phyloP scores from a whole-genome alignment of 208 protist genomes.

The Crithidia acanthocephali region DNA sequence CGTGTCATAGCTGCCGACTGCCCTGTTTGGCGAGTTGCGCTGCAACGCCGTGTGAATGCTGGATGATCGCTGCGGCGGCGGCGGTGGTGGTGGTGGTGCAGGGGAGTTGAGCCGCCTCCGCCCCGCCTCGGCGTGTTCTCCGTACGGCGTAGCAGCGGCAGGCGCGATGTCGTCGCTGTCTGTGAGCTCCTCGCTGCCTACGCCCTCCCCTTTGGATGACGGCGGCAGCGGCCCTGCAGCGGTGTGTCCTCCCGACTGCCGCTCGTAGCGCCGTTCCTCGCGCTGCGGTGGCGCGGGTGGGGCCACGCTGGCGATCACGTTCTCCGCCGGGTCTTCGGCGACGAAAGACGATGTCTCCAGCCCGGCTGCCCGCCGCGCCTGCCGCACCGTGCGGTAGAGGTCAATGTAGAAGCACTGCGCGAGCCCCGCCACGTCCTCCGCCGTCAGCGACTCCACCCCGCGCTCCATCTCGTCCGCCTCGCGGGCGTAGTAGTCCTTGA shows the following conservation, averaged over 20 bases:
- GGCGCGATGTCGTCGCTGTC: not conserved
- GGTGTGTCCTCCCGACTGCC: not conserved
- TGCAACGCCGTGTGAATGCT: not conserved
- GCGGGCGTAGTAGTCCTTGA: conserved; percentile 77
- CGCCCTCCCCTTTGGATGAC: not conserved
- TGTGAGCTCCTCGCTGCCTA: not conserved
- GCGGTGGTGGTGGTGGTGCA: not conserved
- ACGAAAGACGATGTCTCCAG: conserved; percentile 57
- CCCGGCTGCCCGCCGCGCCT: conserved; percentile 36
- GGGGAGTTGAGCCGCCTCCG: not conserved
- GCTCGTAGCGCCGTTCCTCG: conserved; percentile 17
- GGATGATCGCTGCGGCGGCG: not conserved
- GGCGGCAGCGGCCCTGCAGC: not conserved
- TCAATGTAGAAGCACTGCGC: conserved; percentile 84
- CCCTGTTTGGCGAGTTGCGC: not conserved
- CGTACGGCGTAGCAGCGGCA: not conserved
- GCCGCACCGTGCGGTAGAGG: conserved; percentile 61
- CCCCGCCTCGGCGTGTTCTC: not conserved
- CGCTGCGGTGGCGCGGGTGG: conserved; percentile 11
- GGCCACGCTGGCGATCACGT: conserved; percentile 23
- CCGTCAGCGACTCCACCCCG: conserved; percentile 72
- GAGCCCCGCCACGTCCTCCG: conserved; percentile 68
- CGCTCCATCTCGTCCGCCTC: conserved; percentile 47
- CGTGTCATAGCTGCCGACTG: not conserved
- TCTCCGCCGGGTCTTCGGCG: conserved; percentile 42